phyloP scores from a whole-genome alignment of 805 yeast species.

The Monosporozyma yasuniensis region DNA sequence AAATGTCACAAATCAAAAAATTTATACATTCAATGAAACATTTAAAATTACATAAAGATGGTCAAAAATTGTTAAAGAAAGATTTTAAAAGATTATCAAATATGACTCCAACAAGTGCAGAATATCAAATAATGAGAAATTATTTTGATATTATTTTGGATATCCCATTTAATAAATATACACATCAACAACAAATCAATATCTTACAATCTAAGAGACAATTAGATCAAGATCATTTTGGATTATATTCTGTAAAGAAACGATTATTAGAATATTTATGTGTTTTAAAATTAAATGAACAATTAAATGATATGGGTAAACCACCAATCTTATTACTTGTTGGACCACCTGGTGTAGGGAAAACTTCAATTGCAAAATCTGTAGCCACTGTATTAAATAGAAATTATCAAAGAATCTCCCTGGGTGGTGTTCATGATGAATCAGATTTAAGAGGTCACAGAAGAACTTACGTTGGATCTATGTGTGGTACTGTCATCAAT shows the following conservation, averaged over 20 bases:
- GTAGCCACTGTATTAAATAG: slow-evolving; percentile 85
- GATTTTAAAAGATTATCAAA: slow-evolving; percentile 73
- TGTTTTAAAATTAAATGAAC: slow-evolving; percentile 49
- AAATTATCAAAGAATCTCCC: slow-evolving; percentile 87
- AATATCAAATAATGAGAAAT: slow-evolving; percentile 77
- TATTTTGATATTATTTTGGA: slow-evolving; percentile 92
- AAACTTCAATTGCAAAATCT: slow-evolving; percentile 92
- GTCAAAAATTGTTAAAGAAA: slow-evolving; percentile 75
- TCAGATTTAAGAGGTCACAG: slow-evolving; percentile 97
- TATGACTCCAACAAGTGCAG: slow-evolving; percentile 80
- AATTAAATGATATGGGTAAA: slow-evolving; percentile 87
- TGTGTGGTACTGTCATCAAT: slow-evolving; percentile 89
- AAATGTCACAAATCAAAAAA: slow-evolving; percentile 68
- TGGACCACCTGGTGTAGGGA: slow-evolving; percentile 99
- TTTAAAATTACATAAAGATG: slow-evolving; percentile 70
- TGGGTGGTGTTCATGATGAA: slow-evolving; percentile 93
- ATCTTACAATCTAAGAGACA: slow-evolving; percentile 56
- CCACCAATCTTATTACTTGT: slow-evolving; percentile 87
- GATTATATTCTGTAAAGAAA: slow-evolving; percentile 81
- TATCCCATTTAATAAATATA: slow-evolving; percentile 83
- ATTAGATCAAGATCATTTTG: slow-evolving; percentile 78
- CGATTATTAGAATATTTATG: slow-evolving; percentile 92
- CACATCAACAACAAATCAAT: slow-evolving; percentile 69
- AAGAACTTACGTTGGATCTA: slow-evolving; percentile 94
- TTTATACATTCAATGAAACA: slow-evolving; percentile 67